Evolutionary conservation across 176 grass and related monocot species (phyloP).

Genomic region (Cenchrus fungigraminus): DNA sequence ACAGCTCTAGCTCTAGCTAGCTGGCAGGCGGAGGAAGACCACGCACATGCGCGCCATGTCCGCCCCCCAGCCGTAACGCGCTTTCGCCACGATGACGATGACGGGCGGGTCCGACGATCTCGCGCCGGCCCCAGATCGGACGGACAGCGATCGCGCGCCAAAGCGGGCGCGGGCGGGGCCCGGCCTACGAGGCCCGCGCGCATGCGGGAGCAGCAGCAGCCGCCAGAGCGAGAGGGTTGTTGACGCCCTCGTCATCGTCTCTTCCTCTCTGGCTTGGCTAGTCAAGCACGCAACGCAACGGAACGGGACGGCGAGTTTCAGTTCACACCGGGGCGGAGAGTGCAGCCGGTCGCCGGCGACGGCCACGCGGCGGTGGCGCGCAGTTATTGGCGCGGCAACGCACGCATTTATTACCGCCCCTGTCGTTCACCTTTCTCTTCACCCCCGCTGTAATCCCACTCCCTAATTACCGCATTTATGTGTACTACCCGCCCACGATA

Average conservation of each 20-base stretch:
- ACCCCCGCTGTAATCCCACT: constrained; percentile 31
- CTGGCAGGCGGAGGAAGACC: background rate
- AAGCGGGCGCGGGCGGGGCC: background rate
- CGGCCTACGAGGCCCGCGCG: background rate
- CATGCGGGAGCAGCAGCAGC: background rate
- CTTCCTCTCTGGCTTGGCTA: background rate
- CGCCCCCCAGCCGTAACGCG: constrained; percentile 4
- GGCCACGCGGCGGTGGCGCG: background rate
- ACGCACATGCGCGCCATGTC: background rate
- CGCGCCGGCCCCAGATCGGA: constrained; percentile 1
- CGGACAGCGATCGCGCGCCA: background rate
- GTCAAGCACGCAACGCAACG: constrained; percentile 2
- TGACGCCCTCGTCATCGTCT: background rate
- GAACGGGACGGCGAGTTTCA: background rate
- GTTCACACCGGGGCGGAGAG: no score
- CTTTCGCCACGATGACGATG: constrained; percentile 6
- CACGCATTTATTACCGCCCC: constrained; percentile 39
- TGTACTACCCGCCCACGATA: constrained; percentile 42
- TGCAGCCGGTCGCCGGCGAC: background rate
- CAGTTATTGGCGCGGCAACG: constrained; percentile 37
- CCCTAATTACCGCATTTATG: constrained; percentile 53
- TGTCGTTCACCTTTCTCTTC: constrained; percentile 7
- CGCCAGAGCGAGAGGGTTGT: background rate
- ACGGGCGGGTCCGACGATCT: background rate
- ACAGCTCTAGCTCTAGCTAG: background rate